Evolutionary conservation across 1,284 basidiomycete genomes (phyloP).

Genomic region (Marasmius sp.): DNA sequence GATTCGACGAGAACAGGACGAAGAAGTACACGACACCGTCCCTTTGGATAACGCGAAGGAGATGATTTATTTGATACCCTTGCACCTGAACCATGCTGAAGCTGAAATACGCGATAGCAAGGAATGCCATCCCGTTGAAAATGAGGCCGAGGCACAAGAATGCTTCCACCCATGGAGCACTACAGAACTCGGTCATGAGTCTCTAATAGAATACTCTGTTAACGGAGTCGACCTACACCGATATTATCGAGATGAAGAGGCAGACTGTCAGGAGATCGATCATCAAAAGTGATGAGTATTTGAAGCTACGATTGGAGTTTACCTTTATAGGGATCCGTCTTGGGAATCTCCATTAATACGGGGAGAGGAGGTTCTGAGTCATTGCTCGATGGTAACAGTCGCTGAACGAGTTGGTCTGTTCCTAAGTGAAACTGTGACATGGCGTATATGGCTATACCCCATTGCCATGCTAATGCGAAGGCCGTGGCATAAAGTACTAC

Average conservation of each 20-base stretch:
- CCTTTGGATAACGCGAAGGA: no score
- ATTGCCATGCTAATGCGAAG: constrained; percentile 9
- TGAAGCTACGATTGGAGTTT: constrained; percentile 3
- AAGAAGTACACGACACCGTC: no score
- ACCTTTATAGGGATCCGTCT: constrained; percentile 13
- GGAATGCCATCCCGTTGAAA: constrained; percentile 20
- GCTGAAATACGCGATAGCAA: constrained; percentile 4
- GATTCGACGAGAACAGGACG: no score
- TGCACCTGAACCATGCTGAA: constrained; percentile 1
- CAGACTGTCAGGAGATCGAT: constrained; percentile 11
- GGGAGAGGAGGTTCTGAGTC: neutral
- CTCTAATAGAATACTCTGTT: no score
- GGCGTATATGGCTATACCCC: constrained; percentile 15
- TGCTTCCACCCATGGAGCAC: constrained; percentile 14
- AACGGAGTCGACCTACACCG: constrained; percentile 3
- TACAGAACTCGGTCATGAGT: neutral
- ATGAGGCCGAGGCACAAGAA: constrained; percentile 19
- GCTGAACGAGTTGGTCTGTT: constrained; percentile 6
- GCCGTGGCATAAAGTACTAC: neutral
- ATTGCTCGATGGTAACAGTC: constrained; percentile 1
- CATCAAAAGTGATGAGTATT: neutral
- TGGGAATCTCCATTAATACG: constrained; percentile 7
- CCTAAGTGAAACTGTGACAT: constrained; percentile 13
- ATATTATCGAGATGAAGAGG: constrained; percentile 9
- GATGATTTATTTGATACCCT: no score